Evolutionary conservation across 164 flowering plant species (phyloP).

Genomic region (Macadamia integrifolia): DNA sequence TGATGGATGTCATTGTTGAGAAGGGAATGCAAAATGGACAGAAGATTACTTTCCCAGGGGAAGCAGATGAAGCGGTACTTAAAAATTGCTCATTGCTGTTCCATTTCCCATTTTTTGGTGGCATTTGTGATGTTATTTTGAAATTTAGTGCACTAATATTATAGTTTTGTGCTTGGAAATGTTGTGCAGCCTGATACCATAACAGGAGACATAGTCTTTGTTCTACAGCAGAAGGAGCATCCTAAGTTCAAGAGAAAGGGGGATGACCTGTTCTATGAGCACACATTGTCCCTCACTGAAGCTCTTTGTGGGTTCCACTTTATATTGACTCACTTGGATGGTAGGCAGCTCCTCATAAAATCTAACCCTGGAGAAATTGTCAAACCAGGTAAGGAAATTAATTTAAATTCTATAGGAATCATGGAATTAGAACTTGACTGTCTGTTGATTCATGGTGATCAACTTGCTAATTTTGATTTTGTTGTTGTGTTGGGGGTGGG

Average conservation of each 20-base stretch:
- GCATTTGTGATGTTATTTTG: too few relatives aligned
- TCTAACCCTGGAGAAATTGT: constrained; percentile 60
- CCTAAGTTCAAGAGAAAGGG: constrained; percentile 63
- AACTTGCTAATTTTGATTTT: not conserved
- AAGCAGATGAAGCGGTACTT: constrained; percentile 51
- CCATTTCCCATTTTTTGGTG: too few relatives aligned
- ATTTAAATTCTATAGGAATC: not conserved
- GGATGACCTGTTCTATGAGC: constrained; percentile 57
- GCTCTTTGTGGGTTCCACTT: constrained; percentile 71
- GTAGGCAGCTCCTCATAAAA: constrained; percentile 61
- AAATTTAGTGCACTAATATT: too few relatives aligned
- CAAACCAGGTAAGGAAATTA: constrained; percentile 46
- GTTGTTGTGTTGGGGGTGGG: not conserved
- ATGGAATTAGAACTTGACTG: too few relatives aligned
- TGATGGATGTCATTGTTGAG: constrained; percentile 42
- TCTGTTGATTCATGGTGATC: too few relatives aligned
- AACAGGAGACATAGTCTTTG: constrained; percentile 64
- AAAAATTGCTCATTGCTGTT: too few relatives aligned
- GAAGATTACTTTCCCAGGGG: constrained; percentile 54
- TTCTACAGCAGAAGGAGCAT: constrained; percentile 62
- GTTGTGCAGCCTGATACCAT: constrained; percentile 53
- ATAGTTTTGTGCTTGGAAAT: constrained; percentile 7
- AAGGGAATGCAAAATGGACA: constrained; percentile 60
- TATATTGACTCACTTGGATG: constrained; percentile 47
- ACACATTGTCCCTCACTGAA: constrained; percentile 47